Evolutionary conservation across 139 green algal genomes (phyloP).

Genomic region (Tetradesmus lagerheimii): DNA sequence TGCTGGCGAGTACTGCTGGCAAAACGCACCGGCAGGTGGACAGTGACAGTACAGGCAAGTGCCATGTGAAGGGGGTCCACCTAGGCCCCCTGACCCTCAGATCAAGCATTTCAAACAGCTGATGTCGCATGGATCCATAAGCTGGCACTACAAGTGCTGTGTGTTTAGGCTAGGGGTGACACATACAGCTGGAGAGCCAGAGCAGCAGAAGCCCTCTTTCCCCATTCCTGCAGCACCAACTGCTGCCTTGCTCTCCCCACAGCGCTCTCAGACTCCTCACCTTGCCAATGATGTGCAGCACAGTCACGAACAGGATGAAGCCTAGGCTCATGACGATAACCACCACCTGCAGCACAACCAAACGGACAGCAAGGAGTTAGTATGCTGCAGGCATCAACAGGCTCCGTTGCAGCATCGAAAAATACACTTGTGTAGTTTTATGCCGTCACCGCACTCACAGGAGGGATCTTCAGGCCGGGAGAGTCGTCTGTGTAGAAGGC

Average conservation of each 20-base stretch:
- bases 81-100: too few species aligned
- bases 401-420: not conserved
- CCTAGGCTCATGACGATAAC: constrained; percentile 81
- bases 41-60: too few species aligned
- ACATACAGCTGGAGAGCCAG: not conserved
- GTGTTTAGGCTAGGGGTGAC: too few species aligned
- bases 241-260: not conserved
- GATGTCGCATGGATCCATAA: too few species aligned
- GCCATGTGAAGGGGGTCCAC: too few species aligned
- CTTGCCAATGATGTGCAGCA: constrained; percentile 86
- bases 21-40: not conserved
- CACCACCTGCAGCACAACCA: constrained; percentile 63
- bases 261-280: constrained; percentile 46
- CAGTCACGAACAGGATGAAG: constrained; percentile 84
- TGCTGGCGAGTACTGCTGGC: not conserved
- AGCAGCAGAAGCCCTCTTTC: not conserved
- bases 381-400: not conserved
- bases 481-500: constrained; percentile 88
- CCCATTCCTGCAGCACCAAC: not conserved
- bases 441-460: constrained; percentile 54
- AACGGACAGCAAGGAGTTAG: not conserved
- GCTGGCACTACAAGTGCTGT: not conserved
- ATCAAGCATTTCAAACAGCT: too few species aligned
- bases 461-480: constrained; percentile 81
- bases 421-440: not conserved